These are phyloP conservation scores for Colletotrichum incanum DNA, from an alignment of 2,329 filamentous ascomycete genomes.

Conservation along the genomic window DNA sequence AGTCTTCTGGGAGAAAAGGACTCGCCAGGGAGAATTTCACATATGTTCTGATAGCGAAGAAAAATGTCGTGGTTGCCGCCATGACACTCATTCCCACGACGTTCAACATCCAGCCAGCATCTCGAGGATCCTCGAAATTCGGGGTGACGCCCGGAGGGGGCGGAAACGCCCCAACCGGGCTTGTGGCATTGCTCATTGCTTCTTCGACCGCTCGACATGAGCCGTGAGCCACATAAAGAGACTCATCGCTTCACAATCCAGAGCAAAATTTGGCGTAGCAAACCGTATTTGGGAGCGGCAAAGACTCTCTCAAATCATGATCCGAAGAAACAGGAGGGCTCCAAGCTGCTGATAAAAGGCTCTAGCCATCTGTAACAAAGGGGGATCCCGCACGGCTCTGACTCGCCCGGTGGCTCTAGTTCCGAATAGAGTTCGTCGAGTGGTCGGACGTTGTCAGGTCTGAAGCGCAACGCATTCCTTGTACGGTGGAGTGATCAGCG, in stretches of 20 bases:
- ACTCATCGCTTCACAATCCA: conserved; percentile 29
- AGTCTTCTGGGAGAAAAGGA: conserved; percentile 30
- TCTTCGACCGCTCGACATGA: conserved; percentile 21
- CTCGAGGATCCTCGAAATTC: conserved; percentile 45
- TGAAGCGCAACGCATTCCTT: conserved; percentile 16
- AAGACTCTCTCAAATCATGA: neutral
- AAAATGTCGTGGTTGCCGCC: conserved; percentile 37
- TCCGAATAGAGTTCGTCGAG: conserved; percentile 30
- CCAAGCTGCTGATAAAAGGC: conserved; percentile 24
- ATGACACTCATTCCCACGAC: conserved; percentile 42
- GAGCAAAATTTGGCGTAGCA: neutral
- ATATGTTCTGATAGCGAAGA: conserved; percentile 43
- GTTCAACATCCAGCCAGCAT: conserved; percentile 38
- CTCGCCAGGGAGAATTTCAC: conserved; percentile 39
- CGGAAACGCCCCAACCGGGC: conserved; percentile 42
- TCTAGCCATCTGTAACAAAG: neutral
- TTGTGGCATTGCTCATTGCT: conserved; percentile 35
- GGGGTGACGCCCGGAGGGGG: conserved; percentile 46
- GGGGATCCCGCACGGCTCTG: conserved; percentile 10
- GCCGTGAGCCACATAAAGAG: conserved; percentile 18
- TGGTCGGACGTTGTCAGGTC: conserved; percentile 26
- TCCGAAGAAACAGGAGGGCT: neutral
- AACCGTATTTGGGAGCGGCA: neutral
- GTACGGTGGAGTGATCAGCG: conserved; percentile 1
- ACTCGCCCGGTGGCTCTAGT: conserved; percentile 25